Evolutionary conservation across 345 rosid species (phyloP).

Genomic region (Citrus glauca): DNA sequence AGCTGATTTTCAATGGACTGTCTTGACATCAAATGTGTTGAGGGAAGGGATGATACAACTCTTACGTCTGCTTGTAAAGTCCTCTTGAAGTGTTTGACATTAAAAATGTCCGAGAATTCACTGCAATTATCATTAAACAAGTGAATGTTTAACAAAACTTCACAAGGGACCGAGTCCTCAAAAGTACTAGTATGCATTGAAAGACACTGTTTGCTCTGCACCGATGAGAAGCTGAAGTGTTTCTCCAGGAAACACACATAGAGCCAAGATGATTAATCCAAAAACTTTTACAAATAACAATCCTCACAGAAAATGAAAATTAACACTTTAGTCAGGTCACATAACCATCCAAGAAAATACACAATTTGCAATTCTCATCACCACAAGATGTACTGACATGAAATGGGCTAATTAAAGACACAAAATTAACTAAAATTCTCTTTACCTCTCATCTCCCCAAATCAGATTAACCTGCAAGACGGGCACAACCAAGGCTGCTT

Average conservation of each 20-base stretch:
- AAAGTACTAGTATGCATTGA: background rate
- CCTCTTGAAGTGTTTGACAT: slow-evolving; percentile 66
- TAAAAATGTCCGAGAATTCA: slow-evolving; percentile 62
- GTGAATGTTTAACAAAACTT: background rate
- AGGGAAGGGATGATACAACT: slow-evolving; percentile 67
- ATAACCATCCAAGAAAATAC: background rate
- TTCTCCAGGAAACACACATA: background rate
- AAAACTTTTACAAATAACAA: background rate
- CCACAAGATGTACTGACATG: background rate
- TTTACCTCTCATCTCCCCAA: slow-evolving; percentile 74
- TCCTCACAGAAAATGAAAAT: background rate
- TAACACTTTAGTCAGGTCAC: background rate
- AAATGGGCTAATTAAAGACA: background rate
- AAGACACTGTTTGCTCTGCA: background rate
- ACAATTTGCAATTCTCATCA: background rate
- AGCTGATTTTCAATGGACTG: slow-evolving; percentile 51
- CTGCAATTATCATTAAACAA: slow-evolving; percentile 30
- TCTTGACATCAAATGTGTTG: slow-evolving; percentile 56
- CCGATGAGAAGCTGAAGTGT: background rate
- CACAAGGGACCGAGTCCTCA: background rate
- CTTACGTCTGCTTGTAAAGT: slow-evolving; percentile 54
- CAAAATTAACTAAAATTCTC: background rate
- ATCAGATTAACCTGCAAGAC: slow-evolving; percentile 62
- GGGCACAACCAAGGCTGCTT: slow-evolving; percentile 69
- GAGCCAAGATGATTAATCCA: background rate